Conservation (phyloP, 2,329 filamentous ascomycete species). For the Atkinsonella hypoxylon region DNA sequence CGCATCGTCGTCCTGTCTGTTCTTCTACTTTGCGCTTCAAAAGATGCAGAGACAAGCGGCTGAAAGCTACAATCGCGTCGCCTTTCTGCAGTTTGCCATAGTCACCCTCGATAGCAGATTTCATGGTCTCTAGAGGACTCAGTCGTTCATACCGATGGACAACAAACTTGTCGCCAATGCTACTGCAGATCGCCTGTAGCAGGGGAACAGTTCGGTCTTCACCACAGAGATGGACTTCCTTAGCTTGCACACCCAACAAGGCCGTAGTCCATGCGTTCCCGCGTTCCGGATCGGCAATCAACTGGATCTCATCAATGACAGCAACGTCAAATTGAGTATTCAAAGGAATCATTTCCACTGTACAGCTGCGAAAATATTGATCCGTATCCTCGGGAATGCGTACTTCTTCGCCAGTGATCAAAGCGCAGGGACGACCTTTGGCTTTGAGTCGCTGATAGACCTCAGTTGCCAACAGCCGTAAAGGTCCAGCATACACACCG, state of each 20-base stretch:
- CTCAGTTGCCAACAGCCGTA: constrained; percentile 83
- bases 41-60: constrained; percentile 66
- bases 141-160: constrained; percentile 77
- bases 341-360: constrained; percentile 74
- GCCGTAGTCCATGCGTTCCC: constrained; percentile 95
- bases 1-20: constrained; percentile 65
- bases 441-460: constrained; percentile 80
- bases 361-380: constrained; percentile 64
- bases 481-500: constrained; percentile 82
- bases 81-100: constrained; percentile 67
- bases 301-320: constrained; percentile 97
- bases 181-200: constrained; percentile 63
- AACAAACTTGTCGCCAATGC: constrained; percentile 69
- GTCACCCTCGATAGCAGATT: constrained; percentile 48
- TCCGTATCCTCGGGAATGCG: constrained; percentile 50
- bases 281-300: constrained; percentile 70
- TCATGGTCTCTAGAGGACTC: constrained; percentile 60
- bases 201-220: constrained; percentile 73
- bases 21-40: constrained; percentile 69
- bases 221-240: constrained; percentile 86
- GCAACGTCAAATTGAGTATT: constrained; percentile 62
- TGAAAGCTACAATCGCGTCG: constrained; percentile 83
- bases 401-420: constrained; percentile 87
- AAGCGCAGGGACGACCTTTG: constrained; percentile 62
- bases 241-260: constrained; percentile 72